Conservation (phyloP, 768 basidiomycete species). For the Leccinum pellstonianum region DNA sequence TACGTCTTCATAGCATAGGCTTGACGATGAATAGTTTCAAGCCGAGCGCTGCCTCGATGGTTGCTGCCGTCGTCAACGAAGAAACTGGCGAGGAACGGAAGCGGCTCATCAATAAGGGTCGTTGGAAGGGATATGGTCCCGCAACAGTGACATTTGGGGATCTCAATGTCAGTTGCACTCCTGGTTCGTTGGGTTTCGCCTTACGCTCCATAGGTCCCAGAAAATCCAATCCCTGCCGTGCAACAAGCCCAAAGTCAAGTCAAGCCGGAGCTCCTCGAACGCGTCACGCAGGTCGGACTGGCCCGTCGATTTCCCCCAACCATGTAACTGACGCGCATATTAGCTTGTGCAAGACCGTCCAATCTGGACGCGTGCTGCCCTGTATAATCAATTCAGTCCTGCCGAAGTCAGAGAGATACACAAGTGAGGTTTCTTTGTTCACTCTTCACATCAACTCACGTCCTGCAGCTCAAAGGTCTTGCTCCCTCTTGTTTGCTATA, state of each 20-base stretch:
- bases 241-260: constrained; percentile 57
- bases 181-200: neutral
- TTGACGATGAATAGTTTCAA: constrained; percentile 56
- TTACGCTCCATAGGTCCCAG: constrained; percentile 51
- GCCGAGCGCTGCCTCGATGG: constrained; percentile 70
- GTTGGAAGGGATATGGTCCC: constrained; percentile 85
- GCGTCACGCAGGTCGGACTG: constrained; percentile 48
- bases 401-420: constrained; percentile 68
- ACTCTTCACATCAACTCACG: constrained; percentile 3
- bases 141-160: constrained; percentile 69
- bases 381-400: constrained; percentile 77
- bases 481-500: constrained; percentile 79
- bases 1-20: neutral
- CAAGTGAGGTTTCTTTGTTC: constrained; percentile 50
- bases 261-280: constrained; percentile 53
- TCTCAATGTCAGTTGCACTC: constrained; percentile 34
- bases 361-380: constrained; percentile 84
- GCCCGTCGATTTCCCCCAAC: constrained; percentile 3
- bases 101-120: constrained; percentile 78
- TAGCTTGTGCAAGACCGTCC: constrained; percentile 76
- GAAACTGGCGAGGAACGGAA: constrained; percentile 80
- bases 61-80: constrained; percentile 63
- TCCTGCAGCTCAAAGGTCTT: constrained; percentile 70
- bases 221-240: constrained; percentile 58
- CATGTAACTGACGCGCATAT: constrained; percentile 4